These are phyloP conservation scores for Abortiporus biennis DNA, from an alignment of 1,284 basidiomycete species.

Conservation along the genomic window DNA sequence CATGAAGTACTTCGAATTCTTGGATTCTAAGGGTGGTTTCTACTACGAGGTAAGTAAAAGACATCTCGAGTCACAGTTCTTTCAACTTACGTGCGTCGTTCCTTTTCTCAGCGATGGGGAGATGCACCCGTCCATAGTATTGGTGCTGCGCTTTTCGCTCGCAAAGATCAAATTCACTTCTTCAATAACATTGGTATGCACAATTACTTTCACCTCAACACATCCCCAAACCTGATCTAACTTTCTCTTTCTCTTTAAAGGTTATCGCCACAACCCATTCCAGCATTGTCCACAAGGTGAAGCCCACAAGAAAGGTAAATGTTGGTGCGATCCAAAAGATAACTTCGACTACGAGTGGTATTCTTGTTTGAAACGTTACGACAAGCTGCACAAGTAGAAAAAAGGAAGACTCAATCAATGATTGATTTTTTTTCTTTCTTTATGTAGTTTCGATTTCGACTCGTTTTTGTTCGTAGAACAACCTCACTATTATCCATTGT, in stretches of 20 bases:
- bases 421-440: too few species aligned
- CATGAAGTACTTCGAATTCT: constrained; percentile 60
- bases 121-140: constrained; percentile 75
- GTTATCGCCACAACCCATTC: constrained; percentile 46
- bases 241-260: constrained; percentile 11
- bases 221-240: not conserved
- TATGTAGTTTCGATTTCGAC: too few species aligned
- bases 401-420: too few species aligned
- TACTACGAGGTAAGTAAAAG: constrained; percentile 51
- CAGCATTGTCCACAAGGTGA: constrained; percentile 46
- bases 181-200: constrained; percentile 44
- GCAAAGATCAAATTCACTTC: constrained; percentile 59
- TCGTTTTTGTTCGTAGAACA: too few species aligned
- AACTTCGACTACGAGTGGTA: constrained; percentile 72
- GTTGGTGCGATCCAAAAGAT: constrained; percentile 35
- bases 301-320: constrained; percentile 35
- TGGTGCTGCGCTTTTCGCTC: constrained; percentile 56
- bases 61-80: too few species aligned
- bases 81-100: not conserved
- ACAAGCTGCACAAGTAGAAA: constrained; percentile 42
- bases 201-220: not conserved
- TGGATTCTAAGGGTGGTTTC: constrained; percentile 66
- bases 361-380: constrained; percentile 71
- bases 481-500: too few species aligned
- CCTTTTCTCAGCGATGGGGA: constrained; percentile 45